A percentile compares a stretch with the other conserved stretches of the same genome.
Evolutionary conservation across 768 basidiomycete genomes (phyloP).

Genomic region (Pleurotus sapidus): DNA sequence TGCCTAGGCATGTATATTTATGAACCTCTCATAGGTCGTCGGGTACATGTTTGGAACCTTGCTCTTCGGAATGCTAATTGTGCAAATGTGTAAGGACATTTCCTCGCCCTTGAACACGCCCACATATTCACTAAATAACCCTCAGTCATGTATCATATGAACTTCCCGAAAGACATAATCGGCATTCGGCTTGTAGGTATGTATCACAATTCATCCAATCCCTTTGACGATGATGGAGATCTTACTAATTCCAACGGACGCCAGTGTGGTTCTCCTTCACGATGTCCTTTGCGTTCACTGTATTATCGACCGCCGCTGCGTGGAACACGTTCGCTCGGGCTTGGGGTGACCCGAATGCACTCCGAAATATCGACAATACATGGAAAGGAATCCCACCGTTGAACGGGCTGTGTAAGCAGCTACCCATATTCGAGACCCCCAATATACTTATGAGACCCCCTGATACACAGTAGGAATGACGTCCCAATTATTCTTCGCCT

Average conservation of each 20-base stretch:
- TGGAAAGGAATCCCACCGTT: conserved; percentile 11
- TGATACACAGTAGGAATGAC: not conserved
- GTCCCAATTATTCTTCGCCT: conserved; percentile 13
- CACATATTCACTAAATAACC: not conserved
- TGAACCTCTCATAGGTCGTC: conserved; percentile 11
- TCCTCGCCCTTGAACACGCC: not conserved
- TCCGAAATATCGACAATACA: conserved; percentile 7
- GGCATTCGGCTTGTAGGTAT: not conserved
- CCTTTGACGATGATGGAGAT: not conserved
- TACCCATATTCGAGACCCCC: not conserved
- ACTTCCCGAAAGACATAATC: conserved; percentile 13
- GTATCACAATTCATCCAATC: not conserved
- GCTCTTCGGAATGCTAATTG: conserved; percentile 17
- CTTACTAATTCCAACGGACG: not conserved
- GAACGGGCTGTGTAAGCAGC: not conserved
- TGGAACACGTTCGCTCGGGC: conserved; percentile 13
- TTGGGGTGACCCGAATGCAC: conserved; percentile 15
- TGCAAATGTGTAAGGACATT: conserved; percentile 14
- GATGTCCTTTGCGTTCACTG: conserved; percentile 11
- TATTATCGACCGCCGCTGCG: conserved; percentile 13
- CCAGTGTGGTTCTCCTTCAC: conserved; percentile 12
- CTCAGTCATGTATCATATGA: conserved; percentile 13
- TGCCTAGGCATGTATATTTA: not conserved
- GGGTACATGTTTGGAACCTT: conserved; percentile 15
- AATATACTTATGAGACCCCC: no score